Evolutionary conservation across 2,329 filamentous ascomycete genomes (phyloP).

Genomic region (Nothopassalora personata): DNA sequence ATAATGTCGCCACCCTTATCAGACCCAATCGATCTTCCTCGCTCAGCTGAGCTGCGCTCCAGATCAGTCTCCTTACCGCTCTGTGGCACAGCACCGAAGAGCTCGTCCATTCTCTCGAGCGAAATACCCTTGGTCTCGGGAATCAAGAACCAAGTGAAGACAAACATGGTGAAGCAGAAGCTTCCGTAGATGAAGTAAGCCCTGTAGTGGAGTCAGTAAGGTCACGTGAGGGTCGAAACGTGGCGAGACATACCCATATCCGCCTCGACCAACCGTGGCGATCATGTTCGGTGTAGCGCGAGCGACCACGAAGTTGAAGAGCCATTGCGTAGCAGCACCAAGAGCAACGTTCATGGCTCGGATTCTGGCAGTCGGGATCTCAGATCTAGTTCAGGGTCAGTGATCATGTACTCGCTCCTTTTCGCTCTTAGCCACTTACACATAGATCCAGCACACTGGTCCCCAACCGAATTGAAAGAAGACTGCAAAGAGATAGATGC

Average conservation of each 20-base stretch:
- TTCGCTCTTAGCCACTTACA: neutral
- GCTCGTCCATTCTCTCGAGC: slow-evolving; percentile 38
- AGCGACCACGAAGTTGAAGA: slow-evolving; percentile 70
- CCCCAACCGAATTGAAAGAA: slow-evolving; percentile 65
- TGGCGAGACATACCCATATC: slow-evolving; percentile 42
- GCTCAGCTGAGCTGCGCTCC: neutral
- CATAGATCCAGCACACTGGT: slow-evolving; percentile 65
- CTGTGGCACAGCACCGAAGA: slow-evolving; percentile 37
- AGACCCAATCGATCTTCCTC: neutral
- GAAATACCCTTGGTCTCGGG: slow-evolving; percentile 52
- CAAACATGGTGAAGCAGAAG: slow-evolving; percentile 61
- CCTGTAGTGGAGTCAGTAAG: slow-evolving; percentile 32
- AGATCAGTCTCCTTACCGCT: neutral
- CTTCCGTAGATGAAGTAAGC: slow-evolving; percentile 65
- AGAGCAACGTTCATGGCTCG: slow-evolving; percentile 63
- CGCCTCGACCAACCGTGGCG: slow-evolving; percentile 45
- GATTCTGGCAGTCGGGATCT: slow-evolving; percentile 64
- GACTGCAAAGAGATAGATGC: slow-evolving; percentile 66
- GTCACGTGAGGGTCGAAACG: slow-evolving; percentile 19
- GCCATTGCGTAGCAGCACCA: slow-evolving; percentile 58
- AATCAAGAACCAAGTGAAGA: slow-evolving; percentile 58
- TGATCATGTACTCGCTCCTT: slow-evolving; percentile 61
- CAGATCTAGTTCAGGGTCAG: slow-evolving; percentile 42
- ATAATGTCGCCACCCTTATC: neutral
- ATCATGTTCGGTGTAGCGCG: slow-evolving; percentile 65